Evolutionary conservation across 2,329 filamentous ascomycete species (phyloP).

Genomic region (Apiospora marii): DNA sequence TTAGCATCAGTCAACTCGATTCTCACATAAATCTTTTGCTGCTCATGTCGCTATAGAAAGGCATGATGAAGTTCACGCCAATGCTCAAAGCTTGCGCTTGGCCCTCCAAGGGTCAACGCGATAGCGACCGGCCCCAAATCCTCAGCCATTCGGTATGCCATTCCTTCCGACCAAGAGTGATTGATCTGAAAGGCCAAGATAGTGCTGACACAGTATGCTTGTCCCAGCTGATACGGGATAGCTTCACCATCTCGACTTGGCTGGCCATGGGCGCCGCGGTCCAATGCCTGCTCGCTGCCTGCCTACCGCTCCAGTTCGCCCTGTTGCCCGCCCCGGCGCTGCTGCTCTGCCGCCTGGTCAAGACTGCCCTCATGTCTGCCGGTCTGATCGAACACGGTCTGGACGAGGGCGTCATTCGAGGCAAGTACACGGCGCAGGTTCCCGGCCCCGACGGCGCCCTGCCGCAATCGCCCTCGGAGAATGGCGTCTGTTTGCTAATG

Average conservation of each 20-base stretch:
- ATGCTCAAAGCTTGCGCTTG: not conserved
- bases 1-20: too few relatives aligned
- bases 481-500: not conserved
- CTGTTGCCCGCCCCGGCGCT: not conserved
- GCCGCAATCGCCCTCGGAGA: not conserved
- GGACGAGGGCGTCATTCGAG: not conserved
- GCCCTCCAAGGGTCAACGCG: not conserved
- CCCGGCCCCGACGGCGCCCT: not conserved
- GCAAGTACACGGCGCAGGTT: constrained; percentile 2
- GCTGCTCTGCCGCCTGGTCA: not conserved
- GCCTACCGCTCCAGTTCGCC: not conserved
- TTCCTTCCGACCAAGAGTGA: not conserved
- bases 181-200: not conserved
- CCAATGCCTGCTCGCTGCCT: not conserved
- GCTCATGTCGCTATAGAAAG: not conserved
- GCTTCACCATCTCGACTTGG: not conserved
- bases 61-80: not conserved
- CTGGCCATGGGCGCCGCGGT: not conserved
- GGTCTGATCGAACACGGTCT: not conserved
- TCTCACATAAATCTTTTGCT: not conserved
- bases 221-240: not conserved
- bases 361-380: not conserved
- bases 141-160: not conserved
- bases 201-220: not conserved
- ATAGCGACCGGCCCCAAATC: too few relatives aligned